Evolutionary conservation across 495 filamentous ascomycete genomes (phyloP), one percentile per base, ranked within the genome.

Genomic region (Lophiostoma macrostomum): DNA sequence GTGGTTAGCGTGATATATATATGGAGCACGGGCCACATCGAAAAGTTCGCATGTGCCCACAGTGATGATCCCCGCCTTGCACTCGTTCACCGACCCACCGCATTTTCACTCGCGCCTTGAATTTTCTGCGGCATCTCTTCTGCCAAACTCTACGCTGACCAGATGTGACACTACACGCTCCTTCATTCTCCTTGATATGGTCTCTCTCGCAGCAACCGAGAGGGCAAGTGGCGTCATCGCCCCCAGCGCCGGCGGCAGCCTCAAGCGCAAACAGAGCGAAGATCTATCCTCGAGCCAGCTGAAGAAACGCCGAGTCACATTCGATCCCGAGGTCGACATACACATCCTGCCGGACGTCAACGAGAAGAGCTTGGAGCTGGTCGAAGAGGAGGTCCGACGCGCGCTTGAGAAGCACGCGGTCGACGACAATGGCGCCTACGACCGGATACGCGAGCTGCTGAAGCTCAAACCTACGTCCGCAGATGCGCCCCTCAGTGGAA

Each of bases 401-500:
- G 88, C 85, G 1, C 77, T 96, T 13, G 82, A 90, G 57, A 72
- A 67, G 5, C 82, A 88, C 61, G 71, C 76, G 61, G 72, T 75
- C 23, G 81, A 82, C 41, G 85, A 91, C 58, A 83, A 80, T 51
- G 78, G 81, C 44, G 80, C 76, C 39, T 94, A 94, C 62, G 81
- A 90, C 47, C 73, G 74, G 38, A 67, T 96, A 57, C 87, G 87
- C 66, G 77, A 85, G 50, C 68, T 87, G 4, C 87, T 91, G 50
- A 58, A 70, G 20, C 68, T 75, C 38, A 69, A 71, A 30, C 65
- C 66, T 40, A 68, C 69, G 18, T 67, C 73, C 36, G 73, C 76
- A 18, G 73, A 72, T 42, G 67, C 72, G 46, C 74, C 74, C 51
- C 77, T 72, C 60, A 74, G 71, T 50, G 71, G 73, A 16, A 74